Base-by-base conservation (phyloP, 768 basidiomycete genomes). In the Infundibulicybe gibba region DNA sequence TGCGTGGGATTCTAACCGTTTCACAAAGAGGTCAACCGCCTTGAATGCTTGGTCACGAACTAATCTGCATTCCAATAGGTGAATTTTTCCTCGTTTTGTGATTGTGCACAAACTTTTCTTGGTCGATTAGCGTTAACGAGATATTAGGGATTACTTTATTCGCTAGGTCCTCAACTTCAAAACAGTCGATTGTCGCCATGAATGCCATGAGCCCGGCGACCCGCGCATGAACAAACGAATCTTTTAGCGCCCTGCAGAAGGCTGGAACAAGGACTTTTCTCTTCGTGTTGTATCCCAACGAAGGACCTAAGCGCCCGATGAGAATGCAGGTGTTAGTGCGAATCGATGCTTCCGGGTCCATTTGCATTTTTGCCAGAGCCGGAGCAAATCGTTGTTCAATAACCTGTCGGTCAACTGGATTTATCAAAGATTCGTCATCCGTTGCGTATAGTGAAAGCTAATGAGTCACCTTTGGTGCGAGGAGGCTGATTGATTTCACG, bases 1-100 rank as follows among this genome's bases (percentile, higher is more conserved):
- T 2, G 86, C 90, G 55, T 97, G 77, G 6, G 70, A 76, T 59
- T 97, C 92, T 21, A 97, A 67, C 52, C 77, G 82, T 63, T 88
- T 90, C 51, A 95, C 71, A 58, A 97, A 94, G 41, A 95, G 68
- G 37, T 91, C 90, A 45, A 95, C 74, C 5, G 93, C 87, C 64
- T 90, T 95, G 75, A 95, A 97, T 2, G 91, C 95, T 58, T 97
- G 95, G 65, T 97, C 94, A 15, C 97, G 81, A 0, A 98, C 95
- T 6, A 91, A 64, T 55, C 95, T 98, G 54, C 1, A 35, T 5
- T 38, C 15, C 40, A 32, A 52, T 25, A 42, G 3, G 44, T 14
- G 43, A 20, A 40, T 32, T 20, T 12, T 21, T 35, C 41, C 30
- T 3, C 21, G 20, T 32, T 14, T 13, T 12, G 25, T 14, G 20